Percentiles rank a stretch among this genome's conserved stretches.
Evolutionary conservation across 345 rosid genomes (phyloP).

Genomic region (Draba incana): DNA sequence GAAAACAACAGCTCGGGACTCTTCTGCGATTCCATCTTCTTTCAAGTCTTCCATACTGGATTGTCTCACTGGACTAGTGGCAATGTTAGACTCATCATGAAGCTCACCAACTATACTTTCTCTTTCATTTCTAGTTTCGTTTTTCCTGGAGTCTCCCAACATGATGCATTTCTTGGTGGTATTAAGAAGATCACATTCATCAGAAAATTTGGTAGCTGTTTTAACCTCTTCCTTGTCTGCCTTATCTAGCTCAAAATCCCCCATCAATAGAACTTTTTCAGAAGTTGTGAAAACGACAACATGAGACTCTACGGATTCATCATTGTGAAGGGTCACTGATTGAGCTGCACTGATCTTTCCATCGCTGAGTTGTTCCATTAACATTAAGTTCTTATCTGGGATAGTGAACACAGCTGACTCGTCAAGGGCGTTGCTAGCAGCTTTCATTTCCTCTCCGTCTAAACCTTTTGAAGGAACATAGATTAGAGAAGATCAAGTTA

Average conservation of each 20-base stretch:
- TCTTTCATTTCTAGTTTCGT: neutral
- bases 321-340: conserved; percentile 9
- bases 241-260: conserved; percentile 4
- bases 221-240: conserved; percentile 6
- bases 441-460: conserved; percentile 16
- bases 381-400: conserved; percentile 21
- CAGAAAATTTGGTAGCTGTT: neutral
- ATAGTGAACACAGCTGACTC: conserved; percentile 19
- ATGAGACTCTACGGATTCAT: conserved; percentile 16
- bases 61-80: neutral
- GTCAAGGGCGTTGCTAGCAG: neutral
- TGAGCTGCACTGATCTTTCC: conserved; percentile 1
- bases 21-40: neutral
- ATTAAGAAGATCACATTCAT: conserved; percentile 1
- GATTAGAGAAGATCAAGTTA: neutral
- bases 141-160: neutral
- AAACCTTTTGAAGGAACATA: too few species aligned
- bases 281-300: conserved; percentile 17
- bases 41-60: neutral
- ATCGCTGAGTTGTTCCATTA: conserved; percentile 18
- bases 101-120: neutral
- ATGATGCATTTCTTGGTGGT: neutral
- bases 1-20: too few species aligned
- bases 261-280: neutral
- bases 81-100: conserved; percentile 14